Evolutionary conservation across 352 stramenopile species (phyloP).

Genomic region (Pythium grandisporangium): DNA sequence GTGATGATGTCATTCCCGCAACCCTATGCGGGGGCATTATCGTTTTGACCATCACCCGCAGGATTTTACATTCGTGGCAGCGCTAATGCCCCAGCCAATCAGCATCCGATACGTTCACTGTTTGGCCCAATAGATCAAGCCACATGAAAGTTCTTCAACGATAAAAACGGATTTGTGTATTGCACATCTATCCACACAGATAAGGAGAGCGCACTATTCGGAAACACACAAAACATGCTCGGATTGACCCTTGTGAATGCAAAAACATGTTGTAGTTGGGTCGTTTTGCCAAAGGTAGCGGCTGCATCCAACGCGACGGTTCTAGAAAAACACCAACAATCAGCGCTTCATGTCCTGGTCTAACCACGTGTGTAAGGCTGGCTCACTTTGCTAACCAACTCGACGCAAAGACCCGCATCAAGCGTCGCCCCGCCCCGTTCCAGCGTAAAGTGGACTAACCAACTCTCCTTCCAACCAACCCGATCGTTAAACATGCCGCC

Average conservation of each 20-base stretch:
- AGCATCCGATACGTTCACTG: background rate
- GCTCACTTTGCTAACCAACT: background rate
- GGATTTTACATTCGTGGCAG: too few species aligned
- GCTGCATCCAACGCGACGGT: background rate
- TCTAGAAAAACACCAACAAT: conserved; percentile 3
- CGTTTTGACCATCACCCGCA: conserved; percentile 36
- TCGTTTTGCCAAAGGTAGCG: conserved; percentile 5
- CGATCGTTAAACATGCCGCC: background rate
- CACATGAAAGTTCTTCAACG: conserved; percentile 18
- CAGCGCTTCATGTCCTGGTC: background rate
- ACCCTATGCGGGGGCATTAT: too few species aligned
- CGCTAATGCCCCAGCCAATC: background rate
- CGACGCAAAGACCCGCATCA: background rate
- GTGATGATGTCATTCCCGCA: too few species aligned
- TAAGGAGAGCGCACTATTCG: conserved; percentile 7
- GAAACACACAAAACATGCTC: too few species aligned
- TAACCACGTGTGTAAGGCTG: background rate
- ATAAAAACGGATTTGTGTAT: conserved; percentile 2
- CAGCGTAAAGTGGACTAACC: background rate
- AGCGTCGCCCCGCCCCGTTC: background rate
- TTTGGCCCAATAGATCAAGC: conserved; percentile 1
- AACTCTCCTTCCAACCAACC: background rate
- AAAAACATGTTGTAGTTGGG: conserved; percentile 3
- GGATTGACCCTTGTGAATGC: too few species aligned
- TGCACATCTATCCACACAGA: conserved; percentile 7